These are phyloP conservation scores for Mycena crocata DNA, from an alignment of 768 basidiomycete species.

Conservation along the genomic window DNA sequence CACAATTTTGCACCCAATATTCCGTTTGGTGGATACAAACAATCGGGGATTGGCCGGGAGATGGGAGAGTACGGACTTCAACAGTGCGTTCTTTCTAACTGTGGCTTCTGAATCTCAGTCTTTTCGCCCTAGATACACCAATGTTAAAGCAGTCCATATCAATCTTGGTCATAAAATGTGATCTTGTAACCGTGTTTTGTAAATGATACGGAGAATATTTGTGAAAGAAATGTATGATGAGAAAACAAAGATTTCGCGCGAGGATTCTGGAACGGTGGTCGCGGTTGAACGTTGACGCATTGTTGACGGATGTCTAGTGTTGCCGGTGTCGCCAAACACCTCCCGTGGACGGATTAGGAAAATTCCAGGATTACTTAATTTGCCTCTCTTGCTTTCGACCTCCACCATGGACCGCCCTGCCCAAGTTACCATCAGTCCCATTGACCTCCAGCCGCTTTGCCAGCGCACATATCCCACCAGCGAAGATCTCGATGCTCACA, in stretches of 20 bases:
- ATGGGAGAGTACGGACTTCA: conserved; percentile 65
- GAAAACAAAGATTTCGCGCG: no score
- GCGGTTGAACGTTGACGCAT: no score
- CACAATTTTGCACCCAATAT: conserved; percentile 54
- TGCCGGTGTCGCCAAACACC: no score
- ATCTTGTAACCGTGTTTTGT: no score
- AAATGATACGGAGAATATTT: no score
- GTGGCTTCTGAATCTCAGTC: no score
- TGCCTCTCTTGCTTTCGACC: conserved; percentile 7
- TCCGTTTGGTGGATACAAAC: conserved; percentile 76
- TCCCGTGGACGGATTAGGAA: no score
- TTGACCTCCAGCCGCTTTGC: conserved; percentile 77
- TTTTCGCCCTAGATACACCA: no score
- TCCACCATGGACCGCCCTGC: conserved; percentile 1
- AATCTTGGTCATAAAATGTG: conserved; percentile 50
- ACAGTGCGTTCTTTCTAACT: conserved; percentile 52
- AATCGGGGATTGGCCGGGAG: conserved; percentile 71
- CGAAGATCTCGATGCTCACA: conserved; percentile 69
- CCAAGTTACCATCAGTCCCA: conserved; percentile 76
- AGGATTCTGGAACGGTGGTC: no score
- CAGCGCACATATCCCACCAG: conserved; percentile 72
- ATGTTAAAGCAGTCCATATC: conserved; percentile 67
- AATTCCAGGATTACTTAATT: no score
- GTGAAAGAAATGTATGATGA: no score
- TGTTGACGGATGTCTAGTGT: no score